A percentile compares a stretch with the other conserved stretches of the same genome.
Conservation (phyloP, 768 basidiomycete genomes). For the Goffeauzyma gilvescens region DNA sequence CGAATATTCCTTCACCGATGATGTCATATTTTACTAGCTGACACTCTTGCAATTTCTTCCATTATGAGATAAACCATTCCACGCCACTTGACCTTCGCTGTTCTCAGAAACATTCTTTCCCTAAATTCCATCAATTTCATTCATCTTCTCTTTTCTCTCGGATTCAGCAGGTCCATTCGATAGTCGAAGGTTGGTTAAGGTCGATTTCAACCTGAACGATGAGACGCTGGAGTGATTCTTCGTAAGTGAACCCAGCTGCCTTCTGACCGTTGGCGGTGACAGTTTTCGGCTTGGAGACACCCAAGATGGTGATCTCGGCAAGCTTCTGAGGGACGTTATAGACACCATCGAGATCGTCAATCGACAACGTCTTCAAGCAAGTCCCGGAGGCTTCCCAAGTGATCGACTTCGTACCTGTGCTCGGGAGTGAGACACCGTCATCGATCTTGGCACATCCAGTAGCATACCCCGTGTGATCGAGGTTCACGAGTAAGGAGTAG, state of each 20-base stretch:
- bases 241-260: not conserved
- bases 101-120: no score
- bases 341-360: slow-evolving; percentile 34
- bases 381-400: not conserved
- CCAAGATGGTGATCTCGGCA: slow-evolving; percentile 43
- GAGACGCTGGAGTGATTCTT: no score
- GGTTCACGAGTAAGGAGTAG: slow-evolving; percentile 46
- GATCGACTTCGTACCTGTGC: not conserved
- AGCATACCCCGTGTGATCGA: slow-evolving; percentile 38
- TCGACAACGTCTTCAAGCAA: not conserved
- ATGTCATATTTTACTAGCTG: no score
- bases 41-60: no score
- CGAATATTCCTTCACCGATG: no score
- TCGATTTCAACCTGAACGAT: no score
- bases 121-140: no score
- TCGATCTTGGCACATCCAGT: slow-evolving; percentile 49
- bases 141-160: no score
- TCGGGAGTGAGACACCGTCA: slow-evolving; percentile 39
- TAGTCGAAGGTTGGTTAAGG: no score
- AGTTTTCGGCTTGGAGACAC: slow-evolving; percentile 27
- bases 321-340: slow-evolving; percentile 34
- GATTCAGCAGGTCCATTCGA: no score
- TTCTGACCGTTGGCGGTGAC: slow-evolving; percentile 35
- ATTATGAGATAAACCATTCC: no score
- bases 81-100: no score